Percentiles rank a stretch among this genome's conserved stretches.
These are phyloP conservation scores for Lolium multiflorum DNA, from an alignment of 176 grass and related monocot genomes.

Conservation along the genomic window DNA sequence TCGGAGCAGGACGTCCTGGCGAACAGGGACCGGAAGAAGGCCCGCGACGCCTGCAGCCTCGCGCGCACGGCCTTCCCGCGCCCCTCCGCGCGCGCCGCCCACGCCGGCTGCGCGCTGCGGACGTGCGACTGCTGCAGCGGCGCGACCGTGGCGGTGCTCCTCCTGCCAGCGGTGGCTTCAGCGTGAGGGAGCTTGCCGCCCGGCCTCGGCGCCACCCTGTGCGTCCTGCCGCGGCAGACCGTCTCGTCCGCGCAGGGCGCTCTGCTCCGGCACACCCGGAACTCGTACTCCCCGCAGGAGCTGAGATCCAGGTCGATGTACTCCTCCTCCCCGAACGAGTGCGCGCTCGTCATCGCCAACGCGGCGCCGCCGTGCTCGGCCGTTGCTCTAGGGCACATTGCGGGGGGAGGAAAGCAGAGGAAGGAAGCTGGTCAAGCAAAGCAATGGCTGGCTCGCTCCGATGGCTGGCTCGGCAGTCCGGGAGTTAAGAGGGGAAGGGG, in stretches of 20 bases:
- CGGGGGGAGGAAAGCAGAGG: neutral
- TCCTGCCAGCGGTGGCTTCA: slow-evolving; percentile 11
- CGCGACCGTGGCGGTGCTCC: slow-evolving; percentile 48
- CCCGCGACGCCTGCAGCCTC: slow-evolving; percentile 54
- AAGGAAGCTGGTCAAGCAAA: neutral
- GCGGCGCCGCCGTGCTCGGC: slow-evolving; percentile 38
- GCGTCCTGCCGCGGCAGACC: slow-evolving; percentile 39
- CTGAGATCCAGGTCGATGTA: slow-evolving; percentile 83
- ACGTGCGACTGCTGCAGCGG: slow-evolving; percentile 46
- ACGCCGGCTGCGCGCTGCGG: slow-evolving; percentile 12
- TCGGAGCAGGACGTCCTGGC: slow-evolving; percentile 49
- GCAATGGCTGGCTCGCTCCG: neutral
- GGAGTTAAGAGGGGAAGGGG: slow-evolving; percentile 40
- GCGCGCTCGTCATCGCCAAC: slow-evolving; percentile 38
- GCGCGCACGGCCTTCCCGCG: slow-evolving; percentile 39
- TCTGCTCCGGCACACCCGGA: slow-evolving; percentile 44
- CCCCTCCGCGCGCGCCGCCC: slow-evolving; percentile 24
- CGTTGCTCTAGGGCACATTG: slow-evolving; percentile 58
- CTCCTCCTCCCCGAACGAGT: slow-evolving; percentile 59
- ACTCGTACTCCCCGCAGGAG: slow-evolving; percentile 53
- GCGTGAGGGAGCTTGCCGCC: slow-evolving; percentile 29
- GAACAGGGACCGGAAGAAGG: slow-evolving; percentile 66
- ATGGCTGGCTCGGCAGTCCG: neutral
- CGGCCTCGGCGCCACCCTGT: slow-evolving; percentile 29
- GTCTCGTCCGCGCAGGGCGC: slow-evolving; percentile 45